Evolutionary conservation across 257 asterid genomes (phyloP).

Genomic region (Verbascum thapsus): DNA sequence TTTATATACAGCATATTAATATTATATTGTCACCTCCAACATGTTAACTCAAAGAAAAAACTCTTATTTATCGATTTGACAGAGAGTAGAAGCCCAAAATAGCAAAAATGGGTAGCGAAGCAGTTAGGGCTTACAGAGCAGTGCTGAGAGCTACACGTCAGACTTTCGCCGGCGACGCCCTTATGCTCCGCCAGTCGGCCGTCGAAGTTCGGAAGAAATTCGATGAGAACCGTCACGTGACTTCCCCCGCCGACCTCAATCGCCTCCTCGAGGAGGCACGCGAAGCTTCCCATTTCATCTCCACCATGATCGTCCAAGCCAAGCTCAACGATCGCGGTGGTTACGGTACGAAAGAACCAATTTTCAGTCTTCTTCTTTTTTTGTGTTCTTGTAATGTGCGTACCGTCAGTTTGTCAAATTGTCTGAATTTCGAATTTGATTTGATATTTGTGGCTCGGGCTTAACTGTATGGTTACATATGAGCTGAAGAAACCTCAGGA

Average conservation of each 20-base stretch:
- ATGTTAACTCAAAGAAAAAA: too few species aligned
- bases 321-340: conserved; percentile 87
- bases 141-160: conserved; percentile 77
- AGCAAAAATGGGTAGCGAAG: conserved; percentile 65
- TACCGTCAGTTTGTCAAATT: conserved; percentile 48
- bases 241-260: conserved; percentile 66
- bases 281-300: conserved; percentile 87
- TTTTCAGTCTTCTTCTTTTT: background rate
- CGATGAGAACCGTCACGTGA: conserved; percentile 85
- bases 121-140: conserved; percentile 72
- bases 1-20: too few species aligned
- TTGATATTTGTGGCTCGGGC: background rate
- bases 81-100: background rate
- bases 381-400: background rate
- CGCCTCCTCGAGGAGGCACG: conserved; percentile 82
- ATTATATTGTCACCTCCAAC: too few species aligned
- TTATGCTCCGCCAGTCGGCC: conserved; percentile 86
- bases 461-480: too few species aligned
- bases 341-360: conserved; percentile 49
- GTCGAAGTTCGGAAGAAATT: conserved; percentile 84
- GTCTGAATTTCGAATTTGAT: background rate
- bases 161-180: conserved; percentile 85
- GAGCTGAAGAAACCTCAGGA: too few species aligned
- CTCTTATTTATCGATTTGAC: too few species aligned
- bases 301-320: conserved; percentile 92